Conservation (phyloP, 768 basidiomycete genomes). For the Phallus indusiatus region DNA sequence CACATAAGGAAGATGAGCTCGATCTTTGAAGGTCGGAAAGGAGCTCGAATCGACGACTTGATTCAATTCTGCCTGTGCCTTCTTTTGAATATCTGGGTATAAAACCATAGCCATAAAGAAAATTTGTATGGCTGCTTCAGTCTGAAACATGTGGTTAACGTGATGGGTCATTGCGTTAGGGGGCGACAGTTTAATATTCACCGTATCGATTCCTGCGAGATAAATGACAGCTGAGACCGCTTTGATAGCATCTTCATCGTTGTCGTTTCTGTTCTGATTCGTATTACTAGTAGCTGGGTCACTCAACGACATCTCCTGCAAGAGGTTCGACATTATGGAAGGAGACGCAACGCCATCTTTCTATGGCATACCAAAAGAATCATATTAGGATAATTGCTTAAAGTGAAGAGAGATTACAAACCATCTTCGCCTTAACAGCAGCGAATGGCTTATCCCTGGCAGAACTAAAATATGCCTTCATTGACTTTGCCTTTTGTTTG, state of each 20-base stretch:
- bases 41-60: neutral
- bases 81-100: neutral
- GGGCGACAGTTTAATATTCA: neutral
- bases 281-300: too few species aligned
- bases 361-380: neutral
- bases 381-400: too few species aligned
- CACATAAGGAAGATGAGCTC: neutral
- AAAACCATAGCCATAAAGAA: neutral
- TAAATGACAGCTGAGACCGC: neutral
- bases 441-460: neutral
- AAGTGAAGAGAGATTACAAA: neutral
- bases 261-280: neutral
- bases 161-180: neutral
- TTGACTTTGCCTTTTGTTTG: constrained; percentile 41
- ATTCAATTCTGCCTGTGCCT: neutral
- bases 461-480: neutral
- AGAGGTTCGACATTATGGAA: neutral
- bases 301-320: neutral
- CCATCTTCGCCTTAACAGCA: neutral
- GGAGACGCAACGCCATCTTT: neutral
- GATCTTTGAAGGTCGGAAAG: neutral
- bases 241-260: neutral
- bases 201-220: neutral
- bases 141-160: neutral
- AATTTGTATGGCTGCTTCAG: neutral